phyloP scores from a whole-genome alignment of 441 rosid species.

The Bocquillonia castaneifolia region DNA sequence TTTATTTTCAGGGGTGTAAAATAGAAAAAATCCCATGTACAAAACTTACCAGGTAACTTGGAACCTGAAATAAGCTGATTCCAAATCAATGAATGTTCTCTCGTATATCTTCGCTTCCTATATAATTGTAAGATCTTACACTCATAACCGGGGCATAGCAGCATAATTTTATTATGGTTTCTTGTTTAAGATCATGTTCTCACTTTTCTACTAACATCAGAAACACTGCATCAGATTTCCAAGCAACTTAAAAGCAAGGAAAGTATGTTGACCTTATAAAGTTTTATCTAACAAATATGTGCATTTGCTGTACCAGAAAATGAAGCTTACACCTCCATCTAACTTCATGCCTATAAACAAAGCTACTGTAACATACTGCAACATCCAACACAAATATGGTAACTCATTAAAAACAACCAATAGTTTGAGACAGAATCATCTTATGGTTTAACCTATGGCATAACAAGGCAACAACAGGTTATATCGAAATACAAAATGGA shows the following conservation, averaged over 20 bases:
- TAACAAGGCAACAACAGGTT: constrained; percentile 16
- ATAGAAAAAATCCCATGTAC: too few relatives aligned
- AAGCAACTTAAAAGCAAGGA: too few relatives aligned
- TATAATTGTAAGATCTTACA: not conserved
- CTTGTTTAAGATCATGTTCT: not conserved
- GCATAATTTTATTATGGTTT: not conserved
- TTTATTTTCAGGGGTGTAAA: too few relatives aligned
- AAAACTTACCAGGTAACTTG: too few relatives aligned
- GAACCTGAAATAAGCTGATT: too few relatives aligned
- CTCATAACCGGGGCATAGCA: not conserved
- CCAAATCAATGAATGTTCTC: too few relatives aligned
- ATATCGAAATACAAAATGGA: not conserved
- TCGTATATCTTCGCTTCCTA: too few relatives aligned
- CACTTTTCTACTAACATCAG: not conserved
- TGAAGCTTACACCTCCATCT: not conserved
- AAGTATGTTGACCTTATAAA: too few relatives aligned
- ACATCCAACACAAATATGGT: constrained; percentile 8
- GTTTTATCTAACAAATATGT: not conserved
- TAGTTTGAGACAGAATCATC: not conserved
- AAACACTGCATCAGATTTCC: not conserved
- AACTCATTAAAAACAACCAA: constrained; percentile 17
- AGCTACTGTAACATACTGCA: not conserved
- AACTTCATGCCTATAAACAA: not conserved
- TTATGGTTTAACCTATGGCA: constrained; percentile 20
- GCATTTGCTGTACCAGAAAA: not conserved